Evolutionary conservation across 371 early-diverging fungal genomes (phyloP).

Genomic region (Zychaea mexicana): DNA sequence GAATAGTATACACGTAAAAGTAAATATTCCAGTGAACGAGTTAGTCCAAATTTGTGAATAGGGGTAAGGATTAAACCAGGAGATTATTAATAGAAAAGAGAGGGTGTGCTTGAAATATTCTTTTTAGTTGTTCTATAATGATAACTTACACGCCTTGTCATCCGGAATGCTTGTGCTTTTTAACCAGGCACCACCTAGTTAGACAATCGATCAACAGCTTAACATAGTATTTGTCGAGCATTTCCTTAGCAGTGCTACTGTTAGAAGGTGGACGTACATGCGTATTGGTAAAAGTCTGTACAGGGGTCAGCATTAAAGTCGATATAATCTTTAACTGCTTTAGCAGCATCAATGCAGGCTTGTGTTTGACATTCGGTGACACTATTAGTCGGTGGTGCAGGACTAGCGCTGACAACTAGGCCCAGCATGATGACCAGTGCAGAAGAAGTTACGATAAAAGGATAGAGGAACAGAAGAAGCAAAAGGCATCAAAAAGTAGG

Average conservation of each 20-base stretch:
- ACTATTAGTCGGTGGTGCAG: background rate
- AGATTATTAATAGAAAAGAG: no score
- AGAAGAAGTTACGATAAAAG: background rate
- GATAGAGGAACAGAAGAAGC: background rate
- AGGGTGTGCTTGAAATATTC: background rate
- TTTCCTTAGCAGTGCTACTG: no score
- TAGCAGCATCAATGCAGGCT: conserved; percentile 2
- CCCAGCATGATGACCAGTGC: background rate
- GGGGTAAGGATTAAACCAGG: background rate
- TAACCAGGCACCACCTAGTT: conserved; percentile 58
- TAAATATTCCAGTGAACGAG: background rate
- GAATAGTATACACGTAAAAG: background rate
- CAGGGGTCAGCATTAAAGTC: conserved; percentile 43
- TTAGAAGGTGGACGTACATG: conserved; percentile 50
- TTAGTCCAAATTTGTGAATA: background rate
- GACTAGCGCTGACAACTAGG: background rate
- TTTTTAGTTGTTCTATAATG: background rate
- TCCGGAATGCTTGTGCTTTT: conserved; percentile 45
- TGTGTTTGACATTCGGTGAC: background rate
- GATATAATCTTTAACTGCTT: conserved; percentile 10
- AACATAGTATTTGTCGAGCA: no score
- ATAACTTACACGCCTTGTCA: conserved; percentile 40
- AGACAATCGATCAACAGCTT: no score
- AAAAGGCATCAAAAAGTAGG: background rate
- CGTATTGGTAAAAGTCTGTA: conserved; percentile 48